Evolutionary conservation across 2,329 filamentous ascomycete species (phyloP).

Genomic region (Scopulariopsis brevicaulis): DNA sequence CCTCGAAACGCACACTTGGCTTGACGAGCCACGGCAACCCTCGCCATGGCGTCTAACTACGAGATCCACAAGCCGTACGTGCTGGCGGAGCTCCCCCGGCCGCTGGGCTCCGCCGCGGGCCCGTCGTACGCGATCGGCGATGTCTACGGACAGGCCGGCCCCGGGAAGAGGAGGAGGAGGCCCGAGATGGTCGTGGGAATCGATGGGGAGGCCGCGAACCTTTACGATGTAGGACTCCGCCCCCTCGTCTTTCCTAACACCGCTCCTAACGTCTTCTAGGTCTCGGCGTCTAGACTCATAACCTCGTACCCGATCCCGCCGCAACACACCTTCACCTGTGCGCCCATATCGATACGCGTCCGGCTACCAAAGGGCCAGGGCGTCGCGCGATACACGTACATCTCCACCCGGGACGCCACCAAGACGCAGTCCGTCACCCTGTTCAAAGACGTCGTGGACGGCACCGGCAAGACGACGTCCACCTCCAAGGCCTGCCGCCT

Average conservation of each 20-base stretch:
- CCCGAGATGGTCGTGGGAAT: slow-evolving; percentile 52
- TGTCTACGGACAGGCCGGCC: slow-evolving; percentile 46
- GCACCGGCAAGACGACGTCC: slow-evolving; percentile 38
- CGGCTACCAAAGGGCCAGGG: slow-evolving; percentile 34
- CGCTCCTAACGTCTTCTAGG: slow-evolving; percentile 25
- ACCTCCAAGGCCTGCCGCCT: slow-evolving; percentile 26
- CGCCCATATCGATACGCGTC: slow-evolving; percentile 45
- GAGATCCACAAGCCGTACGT: slow-evolving; percentile 55
- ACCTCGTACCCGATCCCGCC: slow-evolving; percentile 58
- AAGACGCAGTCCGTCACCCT: slow-evolving; percentile 39
- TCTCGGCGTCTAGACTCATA: slow-evolving; percentile 48
- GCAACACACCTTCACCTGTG: slow-evolving; percentile 51
- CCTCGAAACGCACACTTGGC: too few species aligned
- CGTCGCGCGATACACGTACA: slow-evolving; percentile 48
- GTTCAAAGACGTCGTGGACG: slow-evolving; percentile 44
- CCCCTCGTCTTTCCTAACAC: neutral
- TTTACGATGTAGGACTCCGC: slow-evolving; percentile 45
- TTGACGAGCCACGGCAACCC: neutral
- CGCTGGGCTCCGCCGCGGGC: slow-evolving; percentile 30
- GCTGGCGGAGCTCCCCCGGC: slow-evolving; percentile 45
- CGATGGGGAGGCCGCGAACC: slow-evolving; percentile 53
- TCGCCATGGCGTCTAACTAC: slow-evolving; percentile 44
- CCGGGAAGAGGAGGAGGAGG: slow-evolving; percentile 49
- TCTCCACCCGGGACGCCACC: slow-evolving; percentile 37
- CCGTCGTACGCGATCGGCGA: slow-evolving; percentile 43